Conservation (phyloP, 2,329 filamentous ascomycete species). For the Neonectria punicea region DNA sequence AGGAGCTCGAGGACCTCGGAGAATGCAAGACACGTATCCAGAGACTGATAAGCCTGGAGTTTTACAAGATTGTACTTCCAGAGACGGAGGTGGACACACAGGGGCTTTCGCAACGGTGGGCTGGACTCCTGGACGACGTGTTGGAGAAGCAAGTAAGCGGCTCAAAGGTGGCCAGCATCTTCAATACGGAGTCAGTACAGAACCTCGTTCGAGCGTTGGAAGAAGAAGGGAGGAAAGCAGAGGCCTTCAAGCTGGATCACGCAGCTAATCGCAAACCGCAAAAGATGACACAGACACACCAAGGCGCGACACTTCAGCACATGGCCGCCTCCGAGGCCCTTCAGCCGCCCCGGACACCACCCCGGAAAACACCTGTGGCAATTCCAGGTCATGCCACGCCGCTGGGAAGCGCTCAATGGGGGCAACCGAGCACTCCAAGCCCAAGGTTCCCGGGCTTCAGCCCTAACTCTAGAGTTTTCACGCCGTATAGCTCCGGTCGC, state of each 20-base stretch:
- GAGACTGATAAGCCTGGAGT: constrained; percentile 20
- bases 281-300: neutral
- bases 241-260: constrained; percentile 12
- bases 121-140: constrained; percentile 33
- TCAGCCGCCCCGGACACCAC: constrained; percentile 9
- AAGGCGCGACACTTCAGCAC: constrained; percentile 14
- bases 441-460: neutral
- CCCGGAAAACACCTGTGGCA: constrained; percentile 28
- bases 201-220: constrained; percentile 8
- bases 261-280: neutral
- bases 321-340: constrained; percentile 22
- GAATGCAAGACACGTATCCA: constrained; percentile 29
- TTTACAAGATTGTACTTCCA: constrained; percentile 33
- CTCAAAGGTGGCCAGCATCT: constrained; percentile 8
- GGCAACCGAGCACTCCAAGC: neutral
- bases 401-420: constrained; percentile 7
- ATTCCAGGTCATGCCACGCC: constrained; percentile 22
- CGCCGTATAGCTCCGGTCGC: constrained; percentile 16
- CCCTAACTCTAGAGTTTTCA: constrained; percentile 6
- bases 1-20: constrained; percentile 16
- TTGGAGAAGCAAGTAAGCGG: constrained; percentile 17
- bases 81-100: constrained; percentile 21
- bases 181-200: constrained; percentile 19
- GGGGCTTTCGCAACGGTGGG: constrained; percentile 32
- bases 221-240: constrained; percentile 6